Conservation (phyloP, 2,329 filamentous ascomycete genomes). For the Sarocladium oryzae region DNA sequence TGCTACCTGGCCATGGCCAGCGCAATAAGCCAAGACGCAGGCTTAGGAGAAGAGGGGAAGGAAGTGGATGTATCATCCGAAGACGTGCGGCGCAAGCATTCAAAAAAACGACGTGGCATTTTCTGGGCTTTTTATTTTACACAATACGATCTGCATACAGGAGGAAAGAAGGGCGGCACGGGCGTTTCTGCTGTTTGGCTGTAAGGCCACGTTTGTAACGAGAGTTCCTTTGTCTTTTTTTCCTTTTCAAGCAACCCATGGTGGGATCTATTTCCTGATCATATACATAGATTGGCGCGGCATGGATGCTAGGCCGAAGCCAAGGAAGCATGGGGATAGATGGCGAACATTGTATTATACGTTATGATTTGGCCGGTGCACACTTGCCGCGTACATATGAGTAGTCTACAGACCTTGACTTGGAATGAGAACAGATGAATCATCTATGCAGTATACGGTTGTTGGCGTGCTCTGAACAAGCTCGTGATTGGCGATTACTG, state of each 20-base stretch:
- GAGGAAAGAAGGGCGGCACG: background rate
- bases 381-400: background rate
- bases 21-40: background rate
- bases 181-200: background rate
- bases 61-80: background rate
- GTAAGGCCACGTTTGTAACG: no score
- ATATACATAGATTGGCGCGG: background rate
- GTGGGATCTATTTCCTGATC: background rate
- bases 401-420: no score
- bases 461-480: no score
- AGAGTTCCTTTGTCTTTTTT: background rate
- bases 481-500: no score
- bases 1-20: background rate
- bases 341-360: background rate
- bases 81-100: conserved; percentile 2
- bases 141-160: background rate
- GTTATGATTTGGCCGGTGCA: background rate
- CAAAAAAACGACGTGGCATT: background rate
- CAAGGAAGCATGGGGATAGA: background rate
- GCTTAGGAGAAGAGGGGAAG: background rate
- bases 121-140: background rate
- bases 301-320: background rate
- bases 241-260: background rate
- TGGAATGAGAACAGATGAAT: no score
- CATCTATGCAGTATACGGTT: no score